These are phyloP conservation scores for Rhizopus microsporus DNA, from an alignment of 371 early-diverging fungal species.

Conservation along the genomic window DNA sequence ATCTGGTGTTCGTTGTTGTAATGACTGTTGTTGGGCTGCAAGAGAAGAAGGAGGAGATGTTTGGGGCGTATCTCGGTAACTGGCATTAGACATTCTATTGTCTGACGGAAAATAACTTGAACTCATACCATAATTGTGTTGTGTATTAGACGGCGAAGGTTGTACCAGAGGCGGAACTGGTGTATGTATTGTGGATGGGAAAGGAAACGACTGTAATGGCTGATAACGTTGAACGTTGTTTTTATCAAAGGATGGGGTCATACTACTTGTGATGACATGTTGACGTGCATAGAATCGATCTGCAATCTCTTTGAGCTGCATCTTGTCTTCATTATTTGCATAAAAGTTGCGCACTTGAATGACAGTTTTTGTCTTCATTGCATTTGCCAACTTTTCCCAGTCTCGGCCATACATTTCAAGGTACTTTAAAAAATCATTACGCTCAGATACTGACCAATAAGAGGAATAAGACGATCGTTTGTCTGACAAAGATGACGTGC, in stretches of 20 bases:
- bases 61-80: constrained; percentile 1
- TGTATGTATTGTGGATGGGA: constrained; percentile 27
- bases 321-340: constrained; percentile 69
- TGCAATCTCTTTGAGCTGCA: constrained; percentile 57
- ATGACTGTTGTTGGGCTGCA: constrained; percentile 7
- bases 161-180: constrained; percentile 1
- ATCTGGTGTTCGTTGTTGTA: constrained; percentile 7
- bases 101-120: constrained; percentile 14
- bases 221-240: constrained; percentile 25
- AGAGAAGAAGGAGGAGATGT: constrained; percentile 13
- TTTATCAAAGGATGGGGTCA: constrained; percentile 19
- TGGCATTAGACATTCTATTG: not conserved
- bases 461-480: constrained; percentile 68
- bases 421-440: constrained; percentile 67
- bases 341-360: constrained; percentile 87
- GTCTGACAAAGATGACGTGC: constrained; percentile 22
- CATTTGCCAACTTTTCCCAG: constrained; percentile 77
- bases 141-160: not conserved
- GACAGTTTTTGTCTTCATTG: constrained; percentile 76
- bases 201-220: constrained; percentile 33
- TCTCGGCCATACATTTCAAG: constrained; percentile 68
- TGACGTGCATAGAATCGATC: constrained; percentile 36
- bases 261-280: constrained; percentile 3
- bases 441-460: constrained; percentile 87
- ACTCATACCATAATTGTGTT: constrained; percentile 9